phyloP scores from a whole-genome alignment of 805 yeast genomes.

The Lipomyces yamadae region DNA sequence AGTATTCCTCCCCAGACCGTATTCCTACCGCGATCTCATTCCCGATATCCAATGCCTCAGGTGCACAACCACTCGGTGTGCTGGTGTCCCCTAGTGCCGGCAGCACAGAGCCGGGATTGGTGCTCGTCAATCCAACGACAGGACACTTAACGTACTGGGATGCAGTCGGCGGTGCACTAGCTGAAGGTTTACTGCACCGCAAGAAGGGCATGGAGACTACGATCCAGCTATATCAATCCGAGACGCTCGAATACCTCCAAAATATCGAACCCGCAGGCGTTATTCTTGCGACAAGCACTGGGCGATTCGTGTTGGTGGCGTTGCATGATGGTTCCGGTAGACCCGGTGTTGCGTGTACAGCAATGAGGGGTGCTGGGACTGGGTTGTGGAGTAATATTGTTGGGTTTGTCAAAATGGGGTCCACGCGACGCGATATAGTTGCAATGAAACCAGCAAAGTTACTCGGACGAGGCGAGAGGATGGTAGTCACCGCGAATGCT shows the following conservation, averaged over 20 bases:
- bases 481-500: slow-evolving; percentile 50
- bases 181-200: slow-evolving; percentile 60
- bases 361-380: slow-evolving; percentile 42
- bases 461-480: slow-evolving; percentile 56
- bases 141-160: slow-evolving; percentile 75
- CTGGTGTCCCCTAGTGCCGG: slow-evolving; percentile 64
- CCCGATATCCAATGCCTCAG: slow-evolving; percentile 42
- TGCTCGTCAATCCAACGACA: slow-evolving; percentile 60
- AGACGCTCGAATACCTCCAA: slow-evolving; percentile 60
- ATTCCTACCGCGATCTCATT: slow-evolving; percentile 63
- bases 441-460: slow-evolving; percentile 61
- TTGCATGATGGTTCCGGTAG: slow-evolving; percentile 73
- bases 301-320: slow-evolving; percentile 64
- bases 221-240: slow-evolving; percentile 49
- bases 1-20: slow-evolving; percentile 63
- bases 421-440: slow-evolving; percentile 53
- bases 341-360: slow-evolving; percentile 46
- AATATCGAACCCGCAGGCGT: slow-evolving; percentile 77
- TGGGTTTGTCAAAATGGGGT: slow-evolving; percentile 39
- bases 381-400: slow-evolving; percentile 42
- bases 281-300: slow-evolving; percentile 68
- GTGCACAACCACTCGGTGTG: slow-evolving; percentile 51
- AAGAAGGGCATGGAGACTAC: slow-evolving; percentile 44
- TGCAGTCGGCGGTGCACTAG: slow-evolving; percentile 71
- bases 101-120: slow-evolving; percentile 66